Conservation (phyloP, 2,329 filamentous ascomycete species). For the Xylariaceae sp. region DNA sequence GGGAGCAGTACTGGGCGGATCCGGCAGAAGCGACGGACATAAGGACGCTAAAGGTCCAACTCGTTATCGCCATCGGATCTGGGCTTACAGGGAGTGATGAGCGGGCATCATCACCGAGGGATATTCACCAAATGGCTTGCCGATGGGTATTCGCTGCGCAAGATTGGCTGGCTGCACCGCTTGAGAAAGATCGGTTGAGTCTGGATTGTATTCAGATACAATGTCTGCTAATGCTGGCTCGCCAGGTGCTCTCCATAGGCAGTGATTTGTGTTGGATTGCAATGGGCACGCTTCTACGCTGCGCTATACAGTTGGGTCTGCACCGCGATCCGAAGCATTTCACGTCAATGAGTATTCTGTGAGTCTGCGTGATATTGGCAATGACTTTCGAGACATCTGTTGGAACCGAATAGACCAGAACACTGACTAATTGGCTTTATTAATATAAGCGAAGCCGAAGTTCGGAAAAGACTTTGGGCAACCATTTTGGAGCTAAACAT, state of each 20-base stretch:
- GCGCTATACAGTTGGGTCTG: constrained; percentile 56
- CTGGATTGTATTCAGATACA: constrained; percentile 57
- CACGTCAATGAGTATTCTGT: constrained; percentile 41
- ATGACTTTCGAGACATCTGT: too few relatives aligned
- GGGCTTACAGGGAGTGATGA: constrained; percentile 44
- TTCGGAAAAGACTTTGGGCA: constrained; percentile 59
- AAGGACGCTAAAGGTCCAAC: constrained; percentile 63
- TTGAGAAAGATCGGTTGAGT: constrained; percentile 57
- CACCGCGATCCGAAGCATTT: constrained; percentile 54
- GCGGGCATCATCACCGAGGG: too few relatives aligned
- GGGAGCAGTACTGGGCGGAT: constrained; percentile 56
- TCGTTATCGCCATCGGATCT: constrained; percentile 62
- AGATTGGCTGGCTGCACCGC: constrained; percentile 58
- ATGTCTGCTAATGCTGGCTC: constrained; percentile 52
- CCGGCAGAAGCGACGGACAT: constrained; percentile 40
- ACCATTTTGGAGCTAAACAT: constrained; percentile 56
- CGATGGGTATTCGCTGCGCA: constrained; percentile 64
- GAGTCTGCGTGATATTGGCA: too few relatives aligned
- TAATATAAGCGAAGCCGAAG: constrained; percentile 45
- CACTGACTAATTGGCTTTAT: not conserved
- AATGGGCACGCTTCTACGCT: constrained; percentile 50
- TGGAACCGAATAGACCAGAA: too few relatives aligned
- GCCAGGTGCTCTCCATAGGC: constrained; percentile 46
- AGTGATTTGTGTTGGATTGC: constrained; percentile 56
- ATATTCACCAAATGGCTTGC: constrained; percentile 58